Percentiles rank a stretch among this genome's conserved stretches.
These are phyloP conservation scores for Fraxinus pennsylvanica DNA, from an alignment of 257 asterid genomes.

Conservation along the genomic window DNA sequence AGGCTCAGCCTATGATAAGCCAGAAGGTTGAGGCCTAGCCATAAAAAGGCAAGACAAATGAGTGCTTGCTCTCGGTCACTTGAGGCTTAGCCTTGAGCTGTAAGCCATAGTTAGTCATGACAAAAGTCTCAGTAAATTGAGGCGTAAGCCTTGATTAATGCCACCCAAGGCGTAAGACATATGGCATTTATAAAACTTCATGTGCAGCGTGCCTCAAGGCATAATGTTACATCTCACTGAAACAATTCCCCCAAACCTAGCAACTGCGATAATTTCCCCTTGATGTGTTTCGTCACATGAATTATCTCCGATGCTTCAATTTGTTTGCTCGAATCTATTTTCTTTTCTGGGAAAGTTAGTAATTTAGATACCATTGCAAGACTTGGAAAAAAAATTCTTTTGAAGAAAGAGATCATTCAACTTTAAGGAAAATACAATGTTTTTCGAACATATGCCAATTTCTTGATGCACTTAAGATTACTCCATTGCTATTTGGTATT, in stretches of 20 bases:
- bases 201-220: background rate
- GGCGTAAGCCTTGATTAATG: background rate
- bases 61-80: background rate
- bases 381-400: background rate
- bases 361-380: background rate
- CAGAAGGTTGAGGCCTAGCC: background rate
- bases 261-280: background rate
- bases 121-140: background rate
- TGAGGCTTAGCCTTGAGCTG: background rate
- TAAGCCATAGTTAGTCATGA: background rate
- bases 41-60: background rate
- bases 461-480: background rate
- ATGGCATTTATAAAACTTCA: background rate
- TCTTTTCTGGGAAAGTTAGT: background rate
- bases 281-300: background rate
- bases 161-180: background rate
- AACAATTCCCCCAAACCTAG: background rate
- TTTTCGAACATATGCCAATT: background rate
- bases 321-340: background rate
- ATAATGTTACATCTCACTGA: background rate
- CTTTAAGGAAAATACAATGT: background rate
- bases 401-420: background rate
- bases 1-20: background rate
- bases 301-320: background rate
- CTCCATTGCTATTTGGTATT: background rate